Evolutionary conservation across 2,329 filamentous ascomycete species (phyloP).

Genomic region (Trematosphaeria pertusa): DNA sequence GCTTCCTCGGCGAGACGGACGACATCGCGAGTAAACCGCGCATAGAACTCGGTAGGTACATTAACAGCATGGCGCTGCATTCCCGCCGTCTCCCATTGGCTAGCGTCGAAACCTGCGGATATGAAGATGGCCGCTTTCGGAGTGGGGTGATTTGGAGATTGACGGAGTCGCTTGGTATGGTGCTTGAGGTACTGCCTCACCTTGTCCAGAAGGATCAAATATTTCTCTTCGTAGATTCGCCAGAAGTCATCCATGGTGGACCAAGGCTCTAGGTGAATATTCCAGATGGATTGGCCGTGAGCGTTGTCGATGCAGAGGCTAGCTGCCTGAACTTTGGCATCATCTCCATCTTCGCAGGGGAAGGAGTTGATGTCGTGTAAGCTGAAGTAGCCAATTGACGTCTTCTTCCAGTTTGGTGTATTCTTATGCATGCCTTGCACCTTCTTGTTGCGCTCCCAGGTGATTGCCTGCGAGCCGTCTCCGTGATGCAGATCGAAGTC

Average conservation of each 20-base stretch:
- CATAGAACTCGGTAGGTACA: conserved; percentile 96
- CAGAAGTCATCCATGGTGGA: conserved; percentile 85
- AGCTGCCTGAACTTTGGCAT: conserved; percentile 90
- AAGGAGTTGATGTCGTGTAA: conserved; percentile 99
- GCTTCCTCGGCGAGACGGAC: conserved; percentile 82
- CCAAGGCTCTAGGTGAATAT: conserved; percentile 91
- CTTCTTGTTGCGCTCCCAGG: conserved; percentile 87
- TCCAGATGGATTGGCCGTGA: conserved; percentile 94
- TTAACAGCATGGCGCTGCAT: conserved; percentile 98
- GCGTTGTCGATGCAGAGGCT: conserved; percentile 94
- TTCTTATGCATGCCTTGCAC: conserved; percentile 71
- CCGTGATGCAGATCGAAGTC: conserved; percentile 53
- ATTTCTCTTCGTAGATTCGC: conserved; percentile 82
- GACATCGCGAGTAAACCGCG: conserved; percentile 85
- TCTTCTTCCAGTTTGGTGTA: conserved; percentile 77
- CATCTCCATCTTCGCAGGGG: conserved; percentile 92
- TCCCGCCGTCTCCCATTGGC: conserved; percentile 87
- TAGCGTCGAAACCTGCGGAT: conserved; percentile 95
- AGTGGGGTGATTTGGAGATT: conserved; percentile 62
- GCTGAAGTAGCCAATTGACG: conserved; percentile 93
- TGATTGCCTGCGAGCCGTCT: conserved; percentile 86
- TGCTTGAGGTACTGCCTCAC: conserved; percentile 75
- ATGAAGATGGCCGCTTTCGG: conserved; percentile 91
- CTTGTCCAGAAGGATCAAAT: conserved; percentile 79
- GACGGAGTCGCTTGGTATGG: conserved; percentile 71